Evolutionary conservation across 164 flowering plant genomes (phyloP).

Genomic region (Macadamia integrifolia): DNA sequence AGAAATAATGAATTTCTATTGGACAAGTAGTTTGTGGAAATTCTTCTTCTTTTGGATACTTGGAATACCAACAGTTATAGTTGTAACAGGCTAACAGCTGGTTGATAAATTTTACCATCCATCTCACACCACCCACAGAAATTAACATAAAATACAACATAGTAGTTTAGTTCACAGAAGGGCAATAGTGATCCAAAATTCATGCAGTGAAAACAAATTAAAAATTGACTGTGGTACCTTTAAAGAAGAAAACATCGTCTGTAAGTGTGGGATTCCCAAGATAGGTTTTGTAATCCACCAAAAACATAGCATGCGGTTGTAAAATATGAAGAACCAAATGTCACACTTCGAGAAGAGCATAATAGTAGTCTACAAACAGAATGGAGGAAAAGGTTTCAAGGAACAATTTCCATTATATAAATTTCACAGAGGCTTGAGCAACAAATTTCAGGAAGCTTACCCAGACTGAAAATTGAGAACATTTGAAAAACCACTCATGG

Average conservation of each 20-base stretch:
- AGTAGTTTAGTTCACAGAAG: background rate
- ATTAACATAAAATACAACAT: background rate
- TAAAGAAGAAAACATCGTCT: slow-evolving; percentile 26
- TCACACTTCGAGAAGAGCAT: slow-evolving; percentile 33
- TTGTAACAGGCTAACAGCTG: too few species aligned
- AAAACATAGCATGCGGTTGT: slow-evolving; percentile 42
- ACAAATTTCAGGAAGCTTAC: slow-evolving; percentile 35
- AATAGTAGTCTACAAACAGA: slow-evolving; percentile 32
- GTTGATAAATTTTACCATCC: too few species aligned
- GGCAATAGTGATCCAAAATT: background rate
- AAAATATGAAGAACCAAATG: slow-evolving; percentile 32
- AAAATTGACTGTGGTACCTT: slow-evolving; percentile 36
- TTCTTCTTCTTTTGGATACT: too few species aligned
- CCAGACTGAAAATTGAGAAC: slow-evolving; percentile 61
- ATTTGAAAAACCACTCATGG: slow-evolving; percentile 52
- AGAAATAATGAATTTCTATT: too few species aligned
- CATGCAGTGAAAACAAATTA: background rate
- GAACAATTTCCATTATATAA: background rate
- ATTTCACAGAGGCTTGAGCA: background rate
- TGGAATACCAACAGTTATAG: too few species aligned
- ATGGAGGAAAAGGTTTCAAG: background rate
- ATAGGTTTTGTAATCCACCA: slow-evolving; percentile 70
- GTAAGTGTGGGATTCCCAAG: slow-evolving; percentile 42
- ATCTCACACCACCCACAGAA: background rate
- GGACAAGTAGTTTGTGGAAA: too few species aligned